A percentile compares a stretch with the other conserved stretches of the same genome.
Conservation (phyloP, 306 rosid species). For the Prosopis cineraria region DNA sequence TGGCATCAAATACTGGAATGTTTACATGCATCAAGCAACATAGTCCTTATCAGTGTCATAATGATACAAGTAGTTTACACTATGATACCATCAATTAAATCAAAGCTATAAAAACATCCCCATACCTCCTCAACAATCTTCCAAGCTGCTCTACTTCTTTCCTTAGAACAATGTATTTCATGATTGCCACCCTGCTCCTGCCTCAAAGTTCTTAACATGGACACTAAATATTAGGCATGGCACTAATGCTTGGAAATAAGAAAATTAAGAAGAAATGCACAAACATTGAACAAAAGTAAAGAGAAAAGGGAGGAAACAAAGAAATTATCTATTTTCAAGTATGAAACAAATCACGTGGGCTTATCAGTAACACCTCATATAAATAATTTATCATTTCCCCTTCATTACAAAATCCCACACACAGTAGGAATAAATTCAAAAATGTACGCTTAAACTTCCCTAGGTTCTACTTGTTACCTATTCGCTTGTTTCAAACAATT, state of each 20-base stretch:
- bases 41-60: constrained; percentile 8
- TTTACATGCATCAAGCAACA: constrained; percentile 29
- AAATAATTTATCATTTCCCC: not conserved
- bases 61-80: constrained; percentile 5
- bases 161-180: constrained; percentile 60
- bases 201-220: constrained; percentile 41
- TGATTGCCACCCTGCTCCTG: constrained; percentile 40
- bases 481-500: constrained; percentile 28
- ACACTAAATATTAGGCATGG: constrained; percentile 37
- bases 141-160: constrained; percentile 62
- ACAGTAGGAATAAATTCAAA: not conserved
- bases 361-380: not conserved
- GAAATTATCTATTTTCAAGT: constrained; percentile 8
- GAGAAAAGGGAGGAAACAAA: constrained; percentile 17
- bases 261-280: constrained; percentile 20
- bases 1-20: constrained; percentile 56
- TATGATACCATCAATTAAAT: constrained; percentile 18
- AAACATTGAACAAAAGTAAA: constrained; percentile 20
- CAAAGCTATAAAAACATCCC: constrained; percentile 2
- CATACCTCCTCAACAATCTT: constrained; percentile 60
- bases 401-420: constrained; percentile 17
- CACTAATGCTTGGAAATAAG: constrained; percentile 20
- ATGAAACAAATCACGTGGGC: not conserved
- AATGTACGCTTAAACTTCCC: constrained; percentile 14
- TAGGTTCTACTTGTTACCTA: no score